Conservation (phyloP, 768 basidiomycete genomes). For the Xerocomus potaroensis region DNA sequence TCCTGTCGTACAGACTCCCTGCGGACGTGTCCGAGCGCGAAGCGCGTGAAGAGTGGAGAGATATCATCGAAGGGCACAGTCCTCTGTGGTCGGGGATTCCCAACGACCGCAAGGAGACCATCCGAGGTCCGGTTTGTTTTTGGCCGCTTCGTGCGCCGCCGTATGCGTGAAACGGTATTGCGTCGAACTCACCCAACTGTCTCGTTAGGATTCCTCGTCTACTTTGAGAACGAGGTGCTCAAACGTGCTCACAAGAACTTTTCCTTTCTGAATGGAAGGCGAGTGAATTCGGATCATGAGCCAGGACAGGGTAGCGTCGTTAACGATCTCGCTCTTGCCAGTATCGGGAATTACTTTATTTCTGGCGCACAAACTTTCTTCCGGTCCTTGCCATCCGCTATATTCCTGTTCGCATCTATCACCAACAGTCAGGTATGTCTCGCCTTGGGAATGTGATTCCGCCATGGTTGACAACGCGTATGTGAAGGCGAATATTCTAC, state of each 20-base stretch:
- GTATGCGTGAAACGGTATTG: no score
- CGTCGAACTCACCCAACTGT: conserved; percentile 1
- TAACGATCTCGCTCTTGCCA: conserved; percentile 23
- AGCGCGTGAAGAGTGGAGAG: conserved; percentile 87
- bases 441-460: conserved; percentile 9
- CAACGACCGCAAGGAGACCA: conserved; percentile 84
- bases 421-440: conserved; percentile 64
- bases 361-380: conserved; percentile 89
- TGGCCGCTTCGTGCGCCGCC: not conserved
- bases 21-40: conserved; percentile 60
- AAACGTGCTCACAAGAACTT: conserved; percentile 92
- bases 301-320: not conserved
- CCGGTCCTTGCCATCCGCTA: conserved; percentile 87
- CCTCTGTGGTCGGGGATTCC: conserved; percentile 82
- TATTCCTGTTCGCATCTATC: conserved; percentile 91
- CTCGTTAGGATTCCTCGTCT: conserved; percentile 77
- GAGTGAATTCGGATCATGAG: conserved; percentile 15
- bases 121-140: conserved; percentile 69
- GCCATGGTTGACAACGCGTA: conserved; percentile 13
- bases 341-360: conserved; percentile 88
- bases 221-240: conserved; percentile 85
- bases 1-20: conserved; percentile 80
- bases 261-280: conserved; percentile 89
- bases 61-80: conserved; percentile 86
- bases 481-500: conserved; percentile 70